phyloP scores from a whole-genome alignment of 768 basidiomycete species.

The Boletus subparvulus region DNA sequence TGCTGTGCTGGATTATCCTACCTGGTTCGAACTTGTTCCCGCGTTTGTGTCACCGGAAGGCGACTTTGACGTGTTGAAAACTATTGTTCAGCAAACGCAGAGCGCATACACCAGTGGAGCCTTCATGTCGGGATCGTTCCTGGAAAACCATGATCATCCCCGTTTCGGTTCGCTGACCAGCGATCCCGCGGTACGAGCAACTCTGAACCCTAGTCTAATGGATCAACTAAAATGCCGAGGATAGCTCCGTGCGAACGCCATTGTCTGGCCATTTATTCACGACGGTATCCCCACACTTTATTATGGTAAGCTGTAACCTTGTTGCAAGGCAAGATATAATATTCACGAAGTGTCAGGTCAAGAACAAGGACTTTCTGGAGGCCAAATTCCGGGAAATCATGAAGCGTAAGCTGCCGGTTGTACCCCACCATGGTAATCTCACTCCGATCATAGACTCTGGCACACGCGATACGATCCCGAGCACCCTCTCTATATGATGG shows the following conservation, averaged over 20 bases:
- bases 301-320: constrained; percentile 36
- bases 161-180: constrained; percentile 44
- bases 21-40: constrained; percentile 43
- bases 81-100: constrained; percentile 33
- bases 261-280: constrained; percentile 49
- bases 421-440: neutral
- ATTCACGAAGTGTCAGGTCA: constrained; percentile 34
- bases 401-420: constrained; percentile 41
- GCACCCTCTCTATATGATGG: constrained; percentile 47
- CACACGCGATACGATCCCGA: constrained; percentile 51
- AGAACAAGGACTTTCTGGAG: constrained; percentile 50
- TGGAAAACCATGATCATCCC: constrained; percentile 57
- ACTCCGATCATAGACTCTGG: constrained; percentile 52
- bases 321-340: neutral
- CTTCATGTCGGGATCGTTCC: constrained; percentile 46
- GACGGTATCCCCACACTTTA: constrained; percentile 54
- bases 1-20: constrained; percentile 50
- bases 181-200: constrained; percentile 40
- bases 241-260: constrained; percentile 46
- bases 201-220: no score
- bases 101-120: constrained; percentile 39
- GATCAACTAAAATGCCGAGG: neutral
- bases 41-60: constrained; percentile 39
- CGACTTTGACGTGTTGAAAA: constrained; percentile 33
- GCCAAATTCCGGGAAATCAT: constrained; percentile 46